Evolutionary conservation across 768 basidiomycete species (phyloP).

Genomic region (Paxillus ammoniavirescens): DNA sequence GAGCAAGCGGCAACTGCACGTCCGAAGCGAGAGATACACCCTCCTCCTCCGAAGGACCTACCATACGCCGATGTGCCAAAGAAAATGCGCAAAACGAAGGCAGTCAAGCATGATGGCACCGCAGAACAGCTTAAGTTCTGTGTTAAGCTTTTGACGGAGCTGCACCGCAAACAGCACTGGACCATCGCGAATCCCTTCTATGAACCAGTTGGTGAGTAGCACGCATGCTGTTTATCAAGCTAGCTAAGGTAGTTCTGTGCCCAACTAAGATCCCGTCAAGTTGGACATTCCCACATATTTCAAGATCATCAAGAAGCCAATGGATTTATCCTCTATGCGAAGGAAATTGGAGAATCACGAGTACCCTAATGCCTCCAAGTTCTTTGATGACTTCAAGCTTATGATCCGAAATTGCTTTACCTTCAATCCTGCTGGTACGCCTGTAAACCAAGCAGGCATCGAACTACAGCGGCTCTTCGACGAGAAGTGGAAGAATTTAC

Average conservation of each 20-base stretch:
- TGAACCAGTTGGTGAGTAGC: conserved; percentile 83
- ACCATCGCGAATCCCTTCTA: conserved; percentile 80
- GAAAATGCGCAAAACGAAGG: conserved; percentile 62
- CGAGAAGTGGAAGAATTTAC: conserved; percentile 85
- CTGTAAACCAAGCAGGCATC: conserved; percentile 83
- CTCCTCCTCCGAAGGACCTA: conserved; percentile 89
- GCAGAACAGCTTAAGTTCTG: conserved; percentile 87
- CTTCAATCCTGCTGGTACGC: conserved; percentile 88
- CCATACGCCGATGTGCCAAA: conserved; percentile 77
- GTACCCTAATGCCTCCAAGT: conserved; percentile 76
- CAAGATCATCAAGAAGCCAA: conserved; percentile 88
- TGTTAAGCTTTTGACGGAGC: conserved; percentile 65
- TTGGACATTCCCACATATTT: conserved; percentile 83
- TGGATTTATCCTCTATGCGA: conserved; percentile 91
- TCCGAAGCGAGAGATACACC: conserved; percentile 98
- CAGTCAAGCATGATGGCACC: conserved; percentile 61
- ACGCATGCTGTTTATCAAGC: background rate
- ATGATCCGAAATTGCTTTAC: conserved; percentile 93
- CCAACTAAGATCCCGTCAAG: conserved; percentile 63
- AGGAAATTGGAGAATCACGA: conserved; percentile 76
- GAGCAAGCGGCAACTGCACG: conserved; percentile 55
- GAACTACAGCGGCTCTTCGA: conserved; percentile 87
- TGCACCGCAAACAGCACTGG: conserved; percentile 79
- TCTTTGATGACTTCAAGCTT: conserved; percentile 88
- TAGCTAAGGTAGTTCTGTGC: background rate